Percentiles rank a stretch among this genome's conserved stretches.
phyloP scores from a whole-genome alignment of 2,329 filamentous ascomycete genomes.

The Curvularia verruculosa region DNA sequence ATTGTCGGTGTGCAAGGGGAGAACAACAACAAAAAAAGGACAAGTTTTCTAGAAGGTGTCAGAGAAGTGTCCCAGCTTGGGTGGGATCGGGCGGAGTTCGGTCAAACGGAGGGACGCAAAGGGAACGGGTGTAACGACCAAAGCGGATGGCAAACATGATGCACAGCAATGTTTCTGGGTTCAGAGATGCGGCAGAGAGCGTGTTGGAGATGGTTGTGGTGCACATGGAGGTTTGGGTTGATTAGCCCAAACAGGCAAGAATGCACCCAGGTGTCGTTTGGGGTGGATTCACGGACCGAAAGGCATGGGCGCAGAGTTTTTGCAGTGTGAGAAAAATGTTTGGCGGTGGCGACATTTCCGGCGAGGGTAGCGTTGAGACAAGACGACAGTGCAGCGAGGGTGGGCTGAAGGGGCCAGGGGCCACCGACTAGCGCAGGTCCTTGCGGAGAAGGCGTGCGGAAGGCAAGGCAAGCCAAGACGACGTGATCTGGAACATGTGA shows the following conservation, averaged over 20 bases:
- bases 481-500: neutral
- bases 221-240: constrained; percentile 5
- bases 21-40: too few species aligned
- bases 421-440: constrained; percentile 6
- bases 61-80: neutral
- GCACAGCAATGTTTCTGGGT: constrained; percentile 5
- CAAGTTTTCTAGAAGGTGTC: constrained; percentile 23
- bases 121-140: neutral
- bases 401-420: neutral
- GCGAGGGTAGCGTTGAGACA: neutral
- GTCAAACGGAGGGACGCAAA: neutral
- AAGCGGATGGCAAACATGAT: constrained; percentile 7
- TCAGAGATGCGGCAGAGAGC: constrained; percentile 5
- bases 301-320: neutral
- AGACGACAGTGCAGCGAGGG: neutral
- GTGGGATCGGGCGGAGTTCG: neutral
- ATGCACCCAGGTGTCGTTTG: neutral
- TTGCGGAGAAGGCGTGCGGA: constrained; percentile 10
- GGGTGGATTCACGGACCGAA: constrained; percentile 1
- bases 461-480: constrained; percentile 4
- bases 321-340: neutral
- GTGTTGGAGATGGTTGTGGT: constrained; percentile 17
- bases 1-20: constrained; percentile 10
- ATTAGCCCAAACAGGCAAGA: constrained; percentile 7
- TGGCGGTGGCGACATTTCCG: constrained; percentile 1